A percentile compares a stretch with the other conserved stretches of the same genome.
These are phyloP conservation scores for Suhomyces yuchorum DNA, from an alignment of 1,139 yeast species.

Conservation along the genomic window DNA sequence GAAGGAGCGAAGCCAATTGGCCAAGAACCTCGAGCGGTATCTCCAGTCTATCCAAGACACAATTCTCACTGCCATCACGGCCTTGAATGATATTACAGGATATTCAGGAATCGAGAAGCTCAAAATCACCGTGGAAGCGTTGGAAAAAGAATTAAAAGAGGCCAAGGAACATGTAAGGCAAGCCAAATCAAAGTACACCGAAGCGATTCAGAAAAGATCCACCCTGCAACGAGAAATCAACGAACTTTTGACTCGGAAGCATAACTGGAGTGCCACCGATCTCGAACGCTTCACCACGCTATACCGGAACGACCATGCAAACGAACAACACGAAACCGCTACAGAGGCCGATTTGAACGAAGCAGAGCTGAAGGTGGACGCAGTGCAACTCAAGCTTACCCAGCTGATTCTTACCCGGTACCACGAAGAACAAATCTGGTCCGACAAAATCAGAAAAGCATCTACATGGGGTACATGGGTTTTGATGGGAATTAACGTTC, in stretches of 20 bases:
- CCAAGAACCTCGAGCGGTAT: conserved; percentile 49
- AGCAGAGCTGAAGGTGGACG: conserved; percentile 69
- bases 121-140: conserved; percentile 57
- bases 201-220: conserved; percentile 67
- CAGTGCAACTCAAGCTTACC: conserved; percentile 66
- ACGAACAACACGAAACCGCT: conserved; percentile 61
- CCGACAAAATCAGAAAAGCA: conserved; percentile 90
- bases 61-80: conserved; percentile 67
- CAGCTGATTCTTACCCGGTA: conserved; percentile 83
- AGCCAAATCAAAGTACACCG: conserved; percentile 57
- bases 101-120: conserved; percentile 78
- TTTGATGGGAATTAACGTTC: conserved; percentile 82
- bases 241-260: conserved; percentile 83
- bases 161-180: conserved; percentile 52
- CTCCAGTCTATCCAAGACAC: conserved; percentile 68
- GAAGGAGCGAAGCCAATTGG: conserved; percentile 19
- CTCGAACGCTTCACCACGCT: conserved; percentile 81
- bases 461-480: conserved; percentile 97
- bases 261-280: conserved; percentile 76
- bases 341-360: conserved; percentile 53
- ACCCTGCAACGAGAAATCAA: conserved; percentile 83
- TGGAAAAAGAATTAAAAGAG: conserved; percentile 51
- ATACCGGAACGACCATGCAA: conserved; percentile 78
- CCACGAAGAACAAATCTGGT: conserved; percentile 98
- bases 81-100: conserved; percentile 90